Conservation (phyloP, 169 alveolate genomes). For the Babesia ovata region DNA sequence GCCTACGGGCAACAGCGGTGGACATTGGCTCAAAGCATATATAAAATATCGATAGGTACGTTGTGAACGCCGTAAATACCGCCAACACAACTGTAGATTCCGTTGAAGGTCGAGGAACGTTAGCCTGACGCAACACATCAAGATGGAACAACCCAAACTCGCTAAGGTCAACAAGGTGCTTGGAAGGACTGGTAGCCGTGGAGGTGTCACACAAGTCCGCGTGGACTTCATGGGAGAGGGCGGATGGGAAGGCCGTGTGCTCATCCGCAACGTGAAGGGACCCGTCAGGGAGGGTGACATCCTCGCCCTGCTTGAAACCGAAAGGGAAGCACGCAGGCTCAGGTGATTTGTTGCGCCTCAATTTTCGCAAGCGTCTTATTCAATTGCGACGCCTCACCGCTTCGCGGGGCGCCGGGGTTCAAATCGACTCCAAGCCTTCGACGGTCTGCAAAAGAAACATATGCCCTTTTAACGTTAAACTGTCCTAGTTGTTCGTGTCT, state of each 20-base stretch:
- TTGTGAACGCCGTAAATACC: background rate
- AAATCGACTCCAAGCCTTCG: too few relatives aligned
- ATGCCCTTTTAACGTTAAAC: too few relatives aligned
- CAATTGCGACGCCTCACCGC: background rate
- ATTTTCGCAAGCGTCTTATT: background rate
- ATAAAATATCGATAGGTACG: background rate
- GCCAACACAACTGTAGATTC: background rate
- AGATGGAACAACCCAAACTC: constrained; percentile 87
- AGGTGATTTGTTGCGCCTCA: constrained; percentile 71
- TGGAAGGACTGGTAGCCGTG: constrained; percentile 97
- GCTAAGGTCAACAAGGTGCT: constrained; percentile 93
- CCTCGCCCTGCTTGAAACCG: constrained; percentile 95
- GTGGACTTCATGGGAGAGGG: constrained; percentile 88
- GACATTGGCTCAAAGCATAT: background rate
- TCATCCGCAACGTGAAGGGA: constrained; percentile 97
- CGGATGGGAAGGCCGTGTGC: constrained; percentile 90
- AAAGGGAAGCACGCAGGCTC: constrained; percentile 97
- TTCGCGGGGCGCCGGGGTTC: background rate
- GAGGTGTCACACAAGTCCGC: constrained; percentile 97
- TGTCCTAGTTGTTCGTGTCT: too few relatives aligned
- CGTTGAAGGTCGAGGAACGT: background rate
- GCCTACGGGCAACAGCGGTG: background rate
- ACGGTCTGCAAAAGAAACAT: too few relatives aligned
- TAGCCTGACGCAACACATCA: constrained; percentile 6
- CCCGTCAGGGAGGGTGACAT: constrained; percentile 98